phyloP scores from a whole-genome alignment of 1,284 basidiomycete species.

The Waitea zeae region DNA sequence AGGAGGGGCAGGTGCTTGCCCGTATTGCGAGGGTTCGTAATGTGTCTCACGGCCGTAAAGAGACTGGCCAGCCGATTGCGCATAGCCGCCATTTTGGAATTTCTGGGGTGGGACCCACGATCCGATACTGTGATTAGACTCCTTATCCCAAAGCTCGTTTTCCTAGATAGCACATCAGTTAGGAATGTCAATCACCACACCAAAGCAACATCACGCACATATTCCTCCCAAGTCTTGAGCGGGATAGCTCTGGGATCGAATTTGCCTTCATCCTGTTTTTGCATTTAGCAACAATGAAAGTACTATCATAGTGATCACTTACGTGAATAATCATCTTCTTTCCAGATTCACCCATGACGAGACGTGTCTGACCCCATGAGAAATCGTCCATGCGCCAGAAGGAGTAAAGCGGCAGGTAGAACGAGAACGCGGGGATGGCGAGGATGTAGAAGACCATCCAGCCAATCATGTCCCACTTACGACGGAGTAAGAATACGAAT shows the following conservation, averaged over 20 bases:
- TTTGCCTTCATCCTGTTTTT: conserved; percentile 78
- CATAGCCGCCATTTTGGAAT: conserved; percentile 50
- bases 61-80: conserved; percentile 57
- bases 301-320: conserved; percentile 14
- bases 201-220: conserved; percentile 28
- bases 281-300: conserved; percentile 5
- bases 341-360: conserved; percentile 88
- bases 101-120: conserved; percentile 66
- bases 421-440: conserved; percentile 83
- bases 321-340: conserved; percentile 93
- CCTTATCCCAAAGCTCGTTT: conserved; percentile 95
- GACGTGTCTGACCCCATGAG: conserved; percentile 91
- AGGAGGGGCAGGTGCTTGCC: conserved; percentile 27
- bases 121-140: conserved; percentile 81
- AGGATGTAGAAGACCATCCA: conserved; percentile 97
- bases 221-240: conserved; percentile 92
- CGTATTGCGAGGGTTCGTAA: conserved; percentile 57
- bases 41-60: conserved; percentile 70
- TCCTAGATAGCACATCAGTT: conserved; percentile 28
- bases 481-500: conserved; percentile 69
- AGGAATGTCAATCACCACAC: not conserved
- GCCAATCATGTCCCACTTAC: conserved; percentile 92
- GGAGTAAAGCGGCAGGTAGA: conserved; percentile 88
- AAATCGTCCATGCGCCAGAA: conserved; percentile 99
- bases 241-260: conserved; percentile 89